Percentiles rank a stretch among this genome's conserved stretches.
phyloP scores from a whole-genome alignment of 1,284 basidiomycete genomes.

The Vanrija humicola region DNA sequence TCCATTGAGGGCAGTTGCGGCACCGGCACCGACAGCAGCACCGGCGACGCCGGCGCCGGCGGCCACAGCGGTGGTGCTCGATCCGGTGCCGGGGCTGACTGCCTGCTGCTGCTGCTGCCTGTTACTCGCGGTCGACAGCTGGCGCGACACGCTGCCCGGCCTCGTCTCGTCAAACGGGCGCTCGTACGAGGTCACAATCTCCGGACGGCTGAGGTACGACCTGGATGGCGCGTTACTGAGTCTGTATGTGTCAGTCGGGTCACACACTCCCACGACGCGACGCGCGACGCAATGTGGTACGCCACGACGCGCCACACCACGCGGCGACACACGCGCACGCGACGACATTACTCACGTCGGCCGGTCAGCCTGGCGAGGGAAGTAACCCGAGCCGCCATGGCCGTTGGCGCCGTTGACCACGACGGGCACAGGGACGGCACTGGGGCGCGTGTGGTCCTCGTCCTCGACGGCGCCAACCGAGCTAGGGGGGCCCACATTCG shows the following conservation, averaged over 20 bases:
- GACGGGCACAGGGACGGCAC: too few species aligned
- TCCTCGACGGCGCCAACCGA: too few species aligned
- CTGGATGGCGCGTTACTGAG: slow-evolving; percentile 31
- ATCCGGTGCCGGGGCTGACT: background rate
- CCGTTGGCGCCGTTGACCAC: too few species aligned
- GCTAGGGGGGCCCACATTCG: too few species aligned
- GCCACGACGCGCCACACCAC: too few species aligned
- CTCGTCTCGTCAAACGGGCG: background rate
- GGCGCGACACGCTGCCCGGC: background rate
- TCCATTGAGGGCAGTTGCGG: background rate
- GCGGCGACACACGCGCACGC: background rate
- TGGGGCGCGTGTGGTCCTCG: too few species aligned
- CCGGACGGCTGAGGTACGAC: slow-evolving; percentile 36
- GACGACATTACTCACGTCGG: background rate
- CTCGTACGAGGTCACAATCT: slow-evolving; percentile 8
- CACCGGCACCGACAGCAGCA: background rate
- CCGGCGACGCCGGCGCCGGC: background rate
- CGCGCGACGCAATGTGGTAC: background rate
- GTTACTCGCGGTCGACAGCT: background rate
- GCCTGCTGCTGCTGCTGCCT: too few species aligned
- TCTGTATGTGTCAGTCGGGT: background rate
- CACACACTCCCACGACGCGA: too few species aligned
- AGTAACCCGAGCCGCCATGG: too few species aligned
- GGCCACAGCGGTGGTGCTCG: background rate
- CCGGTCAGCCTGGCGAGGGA: background rate